These are phyloP conservation scores for Serendipita vermifera DNA, from an alignment of 768 basidiomycete species.

Conservation along the genomic window DNA sequence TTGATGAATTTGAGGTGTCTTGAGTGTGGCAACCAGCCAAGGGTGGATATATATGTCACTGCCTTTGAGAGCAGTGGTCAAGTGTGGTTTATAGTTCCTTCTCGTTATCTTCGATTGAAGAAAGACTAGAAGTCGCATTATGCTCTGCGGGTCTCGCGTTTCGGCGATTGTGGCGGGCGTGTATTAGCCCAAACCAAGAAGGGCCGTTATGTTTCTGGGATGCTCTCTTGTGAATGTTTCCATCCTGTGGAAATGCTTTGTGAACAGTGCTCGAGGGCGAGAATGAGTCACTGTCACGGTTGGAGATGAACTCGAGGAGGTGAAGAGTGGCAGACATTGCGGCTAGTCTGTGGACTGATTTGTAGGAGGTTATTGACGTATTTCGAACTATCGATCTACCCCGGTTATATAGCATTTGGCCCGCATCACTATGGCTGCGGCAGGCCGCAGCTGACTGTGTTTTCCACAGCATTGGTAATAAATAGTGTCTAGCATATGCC, in stretches of 20 bases:
- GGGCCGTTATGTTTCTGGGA: not conserved
- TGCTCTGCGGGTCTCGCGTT: not conserved
- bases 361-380: too few relatives aligned
- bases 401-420: too few relatives aligned
- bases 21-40: not conserved
- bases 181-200: not conserved
- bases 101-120: not conserved
- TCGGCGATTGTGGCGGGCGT: not conserved
- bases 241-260: too few relatives aligned
- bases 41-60: not conserved
- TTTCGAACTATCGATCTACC: too few relatives aligned
- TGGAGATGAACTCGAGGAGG: not conserved
- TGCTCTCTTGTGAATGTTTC: not conserved
- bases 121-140: not conserved
- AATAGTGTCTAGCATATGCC: too few relatives aligned
- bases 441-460: too few relatives aligned
- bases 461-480: too few relatives aligned
- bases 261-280: too few relatives aligned
- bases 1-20: not conserved
- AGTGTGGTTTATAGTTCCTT: not conserved
- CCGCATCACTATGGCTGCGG: too few relatives aligned
- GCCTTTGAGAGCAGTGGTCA: not conserved
- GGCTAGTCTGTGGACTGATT: too few relatives aligned
- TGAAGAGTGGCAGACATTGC: not conserved
- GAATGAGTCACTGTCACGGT: too few relatives aligned